A percentile compares a stretch with the other conserved stretches of the same genome.
Conservation (phyloP, 1,284 basidiomycete species). For the Athelia psychrophila region DNA sequence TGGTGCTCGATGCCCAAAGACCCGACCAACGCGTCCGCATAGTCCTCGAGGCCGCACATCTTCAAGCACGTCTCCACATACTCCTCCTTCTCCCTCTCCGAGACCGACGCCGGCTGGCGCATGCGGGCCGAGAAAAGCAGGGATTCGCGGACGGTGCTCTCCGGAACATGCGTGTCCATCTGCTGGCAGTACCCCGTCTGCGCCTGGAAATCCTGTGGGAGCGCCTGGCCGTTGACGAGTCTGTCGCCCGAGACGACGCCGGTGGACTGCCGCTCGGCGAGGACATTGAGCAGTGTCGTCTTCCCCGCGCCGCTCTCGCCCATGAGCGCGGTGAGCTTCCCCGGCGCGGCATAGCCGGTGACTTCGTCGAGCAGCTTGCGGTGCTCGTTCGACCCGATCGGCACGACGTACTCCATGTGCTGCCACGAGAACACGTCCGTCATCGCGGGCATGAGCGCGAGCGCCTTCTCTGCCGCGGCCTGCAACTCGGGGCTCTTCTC, state of each 20-base stretch:
- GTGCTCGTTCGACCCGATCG: conserved; percentile 41
- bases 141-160: conserved; percentile 79
- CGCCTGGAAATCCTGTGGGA: conserved; percentile 72
- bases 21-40: conserved; percentile 78
- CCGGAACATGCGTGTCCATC: conserved; percentile 61
- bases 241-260: conserved; percentile 78
- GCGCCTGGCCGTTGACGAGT: conserved; percentile 71
- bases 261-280: conserved; percentile 72
- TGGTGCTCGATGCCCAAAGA: conserved; percentile 75
- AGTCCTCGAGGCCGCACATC: conserved; percentile 75
- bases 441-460: conserved; percentile 17
- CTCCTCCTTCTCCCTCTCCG: conserved; percentile 67
- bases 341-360: conserved; percentile 70
- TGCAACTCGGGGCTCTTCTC: no score
- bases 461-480: no score
- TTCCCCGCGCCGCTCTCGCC: no score
- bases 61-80: conserved; percentile 78
- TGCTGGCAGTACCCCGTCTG: conserved; percentile 39
- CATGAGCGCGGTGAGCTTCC: conserved; percentile 58
- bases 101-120: conserved; percentile 68
- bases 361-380: conserved; percentile 67
- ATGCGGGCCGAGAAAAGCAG: conserved; percentile 79
- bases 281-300: conserved; percentile 66
- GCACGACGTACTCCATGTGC: conserved; percentile 60
- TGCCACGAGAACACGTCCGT: conserved; percentile 57